Evolutionary conservation across 2,329 filamentous ascomycete genomes (phyloP).

Genomic region (Nannizzia gypsea): DNA sequence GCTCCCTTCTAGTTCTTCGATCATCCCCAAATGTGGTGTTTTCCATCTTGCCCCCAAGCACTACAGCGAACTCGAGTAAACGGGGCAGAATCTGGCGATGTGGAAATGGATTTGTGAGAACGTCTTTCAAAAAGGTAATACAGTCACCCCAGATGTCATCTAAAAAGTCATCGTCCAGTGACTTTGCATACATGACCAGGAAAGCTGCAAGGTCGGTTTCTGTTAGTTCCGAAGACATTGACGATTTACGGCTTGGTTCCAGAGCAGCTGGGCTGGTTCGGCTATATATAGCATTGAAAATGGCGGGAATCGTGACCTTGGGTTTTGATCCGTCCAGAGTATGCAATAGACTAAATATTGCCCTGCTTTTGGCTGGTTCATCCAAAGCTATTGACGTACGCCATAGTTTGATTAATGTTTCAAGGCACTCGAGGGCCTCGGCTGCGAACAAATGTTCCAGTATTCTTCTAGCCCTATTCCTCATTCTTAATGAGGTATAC

Average conservation of each 20-base stretch:
- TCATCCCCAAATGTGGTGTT: constrained; percentile 97
- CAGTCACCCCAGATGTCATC: constrained; percentile 98
- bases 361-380: constrained; percentile 42
- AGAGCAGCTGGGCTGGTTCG: constrained; percentile 74
- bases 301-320: constrained; percentile 79
- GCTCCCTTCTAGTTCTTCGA: constrained; percentile 75
- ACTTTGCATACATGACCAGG: constrained; percentile 76
- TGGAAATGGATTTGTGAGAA: constrained; percentile 86
- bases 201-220: constrained; percentile 81
- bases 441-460: constrained; percentile 87
- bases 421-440: constrained; percentile 84
- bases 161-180: constrained; percentile 90
- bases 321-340: constrained; percentile 84
- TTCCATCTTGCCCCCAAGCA: constrained; percentile 88
- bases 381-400: constrained; percentile 40
- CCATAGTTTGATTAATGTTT: constrained; percentile 84
- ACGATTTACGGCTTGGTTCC: constrained; percentile 70
- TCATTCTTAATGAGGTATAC: constrained; percentile 82
- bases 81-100: constrained; percentile 82
- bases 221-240: constrained; percentile 69
- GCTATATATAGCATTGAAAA: constrained; percentile 94
- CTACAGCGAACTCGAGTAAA: constrained; percentile 76
- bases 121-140: constrained; percentile 76
- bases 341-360: constrained; percentile 76
- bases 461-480: constrained; percentile 74